phyloP scores from a whole-genome alignment of 2,329 filamentous ascomycete genomes.

The Piedraia hortae region DNA sequence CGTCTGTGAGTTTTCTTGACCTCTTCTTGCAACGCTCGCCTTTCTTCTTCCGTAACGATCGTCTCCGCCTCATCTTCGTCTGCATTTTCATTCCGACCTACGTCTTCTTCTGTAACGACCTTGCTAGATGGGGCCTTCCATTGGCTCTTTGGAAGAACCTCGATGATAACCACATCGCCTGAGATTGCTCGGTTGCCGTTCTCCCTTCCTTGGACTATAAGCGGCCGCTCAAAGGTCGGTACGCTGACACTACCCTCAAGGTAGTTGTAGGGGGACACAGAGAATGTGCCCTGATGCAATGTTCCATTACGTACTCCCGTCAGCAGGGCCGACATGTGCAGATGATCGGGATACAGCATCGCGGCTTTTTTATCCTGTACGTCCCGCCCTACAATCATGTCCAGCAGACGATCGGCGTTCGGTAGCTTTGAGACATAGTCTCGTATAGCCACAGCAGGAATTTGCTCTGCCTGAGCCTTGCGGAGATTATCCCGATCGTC shows the following conservation, averaged over 20 bases:
- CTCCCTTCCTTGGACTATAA: conserved; percentile 71
- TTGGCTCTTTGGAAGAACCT: conserved; percentile 76
- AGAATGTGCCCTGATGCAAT: conserved; percentile 84
- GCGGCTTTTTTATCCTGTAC: conserved; percentile 36
- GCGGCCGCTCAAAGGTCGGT: conserved; percentile 62
- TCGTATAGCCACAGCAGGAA: conserved; percentile 35
- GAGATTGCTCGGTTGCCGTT: conserved; percentile 89
- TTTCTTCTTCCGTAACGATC: conserved; percentile 70
- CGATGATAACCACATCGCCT: conserved; percentile 76
- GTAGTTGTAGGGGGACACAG: conserved; percentile 93
- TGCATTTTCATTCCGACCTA: conserved; percentile 83
- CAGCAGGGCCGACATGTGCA: conserved; percentile 71
- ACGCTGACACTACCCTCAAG: conserved; percentile 80
- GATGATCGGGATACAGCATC: conserved; percentile 72
- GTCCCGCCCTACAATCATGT: conserved; percentile 61
- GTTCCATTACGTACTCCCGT: conserved; percentile 73
- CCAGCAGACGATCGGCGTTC: conserved; percentile 59
- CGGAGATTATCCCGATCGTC: conserved; percentile 70
- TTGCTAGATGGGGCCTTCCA: conserved; percentile 94
- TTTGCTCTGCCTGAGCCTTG: conserved; percentile 49
- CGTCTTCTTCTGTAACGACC: conserved; percentile 75
- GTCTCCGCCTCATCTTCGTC: conserved; percentile 60
- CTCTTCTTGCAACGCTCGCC: conserved; percentile 66
- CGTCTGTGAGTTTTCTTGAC: conserved; percentile 63
- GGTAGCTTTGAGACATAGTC: conserved; percentile 68